A percentile compares a stretch with the other conserved stretches of the same genome.
Evolutionary conservation across 441 rosid genomes (phyloP).

Genomic region (Omphalea diandra): DNA sequence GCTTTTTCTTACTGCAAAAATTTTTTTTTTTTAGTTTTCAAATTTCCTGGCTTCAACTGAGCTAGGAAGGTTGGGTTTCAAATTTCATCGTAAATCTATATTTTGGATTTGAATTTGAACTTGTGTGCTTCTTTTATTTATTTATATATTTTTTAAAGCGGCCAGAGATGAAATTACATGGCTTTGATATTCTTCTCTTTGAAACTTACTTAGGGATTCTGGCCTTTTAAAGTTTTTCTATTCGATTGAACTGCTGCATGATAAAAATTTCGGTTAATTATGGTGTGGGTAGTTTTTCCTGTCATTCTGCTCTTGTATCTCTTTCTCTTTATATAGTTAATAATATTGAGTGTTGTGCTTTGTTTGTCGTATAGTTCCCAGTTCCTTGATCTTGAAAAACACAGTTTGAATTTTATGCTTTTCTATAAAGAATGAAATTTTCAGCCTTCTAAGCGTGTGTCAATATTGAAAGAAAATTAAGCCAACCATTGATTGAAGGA

Average conservation of each 20-base stretch:
- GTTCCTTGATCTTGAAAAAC: background rate
- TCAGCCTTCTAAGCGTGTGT: background rate
- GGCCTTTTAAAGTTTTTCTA: background rate
- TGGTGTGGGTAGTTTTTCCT: background rate
- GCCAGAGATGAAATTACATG: background rate
- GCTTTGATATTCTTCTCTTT: background rate
- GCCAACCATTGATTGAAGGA: background rate
- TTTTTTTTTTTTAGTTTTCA: background rate
- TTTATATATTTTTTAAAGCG: too few species aligned
- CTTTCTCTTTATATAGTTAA: background rate
- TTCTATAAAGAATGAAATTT: background rate
- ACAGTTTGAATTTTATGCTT: background rate
- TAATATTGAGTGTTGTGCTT: background rate
- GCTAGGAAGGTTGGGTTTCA: slow-evolving; percentile 4
- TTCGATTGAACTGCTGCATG: background rate
- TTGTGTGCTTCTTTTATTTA: background rate
- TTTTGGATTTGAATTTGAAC: slow-evolving; percentile 2
- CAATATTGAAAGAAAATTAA: background rate
- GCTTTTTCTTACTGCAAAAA: background rate
- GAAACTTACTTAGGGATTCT: background rate
- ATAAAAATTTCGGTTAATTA: background rate
- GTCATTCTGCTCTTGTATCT: background rate
- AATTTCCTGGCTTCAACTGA: background rate
- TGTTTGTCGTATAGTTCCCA: too few species aligned
- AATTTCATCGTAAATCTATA: slow-evolving; percentile 8